Conservation (phyloP, 1,139 yeast species). For the Protomyces arabidopsidicola region DNA sequence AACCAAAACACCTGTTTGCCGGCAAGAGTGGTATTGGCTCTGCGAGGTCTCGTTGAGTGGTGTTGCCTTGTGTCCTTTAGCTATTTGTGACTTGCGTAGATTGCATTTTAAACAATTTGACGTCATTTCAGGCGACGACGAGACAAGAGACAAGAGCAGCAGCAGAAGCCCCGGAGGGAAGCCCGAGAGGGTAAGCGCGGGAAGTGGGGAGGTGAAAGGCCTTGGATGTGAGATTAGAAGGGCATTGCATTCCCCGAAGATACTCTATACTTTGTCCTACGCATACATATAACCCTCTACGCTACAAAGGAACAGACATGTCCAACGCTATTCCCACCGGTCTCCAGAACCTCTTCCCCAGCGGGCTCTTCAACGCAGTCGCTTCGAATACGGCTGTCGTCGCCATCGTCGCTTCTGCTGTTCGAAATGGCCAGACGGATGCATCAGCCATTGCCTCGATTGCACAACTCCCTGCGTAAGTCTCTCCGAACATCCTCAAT, state of each 20-base stretch:
- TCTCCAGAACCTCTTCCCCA: background rate
- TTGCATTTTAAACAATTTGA: too few relatives aligned
- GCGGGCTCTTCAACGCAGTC: background rate
- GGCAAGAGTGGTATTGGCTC: conserved; percentile 54
- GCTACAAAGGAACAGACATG: background rate
- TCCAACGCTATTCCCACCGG: background rate
- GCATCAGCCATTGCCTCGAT: background rate
- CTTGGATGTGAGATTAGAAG: too few relatives aligned
- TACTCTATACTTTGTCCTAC: background rate
- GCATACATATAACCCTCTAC: too few relatives aligned
- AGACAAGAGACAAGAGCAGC: too few relatives aligned
- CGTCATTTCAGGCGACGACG: too few relatives aligned
- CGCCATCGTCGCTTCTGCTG: background rate
- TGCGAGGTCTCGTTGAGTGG: conserved; percentile 4
- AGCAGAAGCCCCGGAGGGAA: too few relatives aligned
- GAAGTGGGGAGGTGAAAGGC: too few relatives aligned
- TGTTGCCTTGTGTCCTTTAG: background rate
- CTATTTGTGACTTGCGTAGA: background rate
- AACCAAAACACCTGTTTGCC: conserved; percentile 90
- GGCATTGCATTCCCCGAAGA: background rate
- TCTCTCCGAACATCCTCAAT: background rate
- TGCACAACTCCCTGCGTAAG: background rate
- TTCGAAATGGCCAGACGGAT: background rate
- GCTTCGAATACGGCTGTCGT: background rate
- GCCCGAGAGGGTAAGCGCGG: too few relatives aligned